phyloP scores from a whole-genome alignment of 1,284 basidiomycete genomes.

The Thecaphora frezii region DNA sequence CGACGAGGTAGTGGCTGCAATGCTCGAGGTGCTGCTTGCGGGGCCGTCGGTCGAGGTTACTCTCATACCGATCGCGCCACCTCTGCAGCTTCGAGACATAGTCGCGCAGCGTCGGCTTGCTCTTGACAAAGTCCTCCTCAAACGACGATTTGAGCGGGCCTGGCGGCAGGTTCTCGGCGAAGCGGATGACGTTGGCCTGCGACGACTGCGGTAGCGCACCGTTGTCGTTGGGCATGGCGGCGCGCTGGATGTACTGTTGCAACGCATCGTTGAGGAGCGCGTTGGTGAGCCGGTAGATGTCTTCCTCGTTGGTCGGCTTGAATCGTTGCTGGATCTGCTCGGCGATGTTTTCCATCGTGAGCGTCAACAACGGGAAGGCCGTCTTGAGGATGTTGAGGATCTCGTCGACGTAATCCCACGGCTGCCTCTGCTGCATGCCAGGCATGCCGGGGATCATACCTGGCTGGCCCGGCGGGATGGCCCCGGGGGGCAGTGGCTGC shows the following conservation, averaged over 20 bases:
- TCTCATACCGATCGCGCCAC: constrained; percentile 93
- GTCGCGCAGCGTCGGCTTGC: constrained; percentile 79
- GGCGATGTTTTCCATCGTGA: constrained; percentile 95
- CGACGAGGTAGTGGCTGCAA: constrained; percentile 88
- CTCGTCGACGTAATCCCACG: constrained; percentile 91
- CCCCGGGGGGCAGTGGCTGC: constrained; percentile 7
- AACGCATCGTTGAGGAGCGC: constrained; percentile 73
- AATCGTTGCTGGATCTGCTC: constrained; percentile 92
- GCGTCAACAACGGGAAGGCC: constrained; percentile 87
- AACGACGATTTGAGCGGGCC: constrained; percentile 70
- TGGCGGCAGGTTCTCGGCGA: constrained; percentile 66
- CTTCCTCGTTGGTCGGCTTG: constrained; percentile 88
- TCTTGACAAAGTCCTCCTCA: constrained; percentile 85
- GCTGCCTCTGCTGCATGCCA: constrained; percentile 63
- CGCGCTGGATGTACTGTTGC: constrained; percentile 57
- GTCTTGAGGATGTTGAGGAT: constrained; percentile 93
- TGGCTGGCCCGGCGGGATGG: neutral
- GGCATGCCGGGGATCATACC: neutral
- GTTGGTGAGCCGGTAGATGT: constrained; percentile 87
- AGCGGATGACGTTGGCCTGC: constrained; percentile 68
- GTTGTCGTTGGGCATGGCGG: constrained; percentile 66
- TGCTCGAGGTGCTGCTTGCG: constrained; percentile 84
- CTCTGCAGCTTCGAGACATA: constrained; percentile 85
- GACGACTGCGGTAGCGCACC: constrained; percentile 69
- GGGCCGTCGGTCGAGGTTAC: constrained; percentile 77